Conservation (phyloP, 2,329 filamentous ascomycete species). For the Hypoxylon rubiginosum region DNA sequence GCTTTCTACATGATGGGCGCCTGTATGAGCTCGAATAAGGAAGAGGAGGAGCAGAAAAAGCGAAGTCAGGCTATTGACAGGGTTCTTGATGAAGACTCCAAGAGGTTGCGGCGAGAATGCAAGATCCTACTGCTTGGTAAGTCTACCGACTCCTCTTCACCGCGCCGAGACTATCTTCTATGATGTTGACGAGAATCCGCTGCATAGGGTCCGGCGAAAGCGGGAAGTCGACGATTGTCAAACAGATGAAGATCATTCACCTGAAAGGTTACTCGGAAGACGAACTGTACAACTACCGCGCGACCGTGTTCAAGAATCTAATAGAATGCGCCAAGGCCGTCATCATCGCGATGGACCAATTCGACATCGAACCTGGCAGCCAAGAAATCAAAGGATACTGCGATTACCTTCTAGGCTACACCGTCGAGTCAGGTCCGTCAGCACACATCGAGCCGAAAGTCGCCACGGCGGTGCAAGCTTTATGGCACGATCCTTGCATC, state of each 20-base stretch:
- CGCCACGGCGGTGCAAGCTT: constrained; percentile 82
- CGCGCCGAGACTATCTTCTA: neutral
- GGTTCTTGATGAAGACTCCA: constrained; percentile 93
- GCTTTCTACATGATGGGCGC: constrained; percentile 76
- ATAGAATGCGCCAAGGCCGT: constrained; percentile 96
- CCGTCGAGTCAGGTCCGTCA: constrained; percentile 90
- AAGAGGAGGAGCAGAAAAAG: constrained; percentile 94
- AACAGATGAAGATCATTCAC: constrained; percentile 99
- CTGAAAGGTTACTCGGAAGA: constrained; percentile 97
- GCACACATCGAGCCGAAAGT: constrained; percentile 85
- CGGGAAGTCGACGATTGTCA: constrained; percentile 98
- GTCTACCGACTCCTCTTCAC: constrained; percentile 12
- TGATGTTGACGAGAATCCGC: constrained; percentile 28
- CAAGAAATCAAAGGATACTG: constrained; percentile 80
- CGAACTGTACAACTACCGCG: constrained; percentile 91
- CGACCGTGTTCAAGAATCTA: constrained; percentile 98
- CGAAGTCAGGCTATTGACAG: constrained; percentile 96
- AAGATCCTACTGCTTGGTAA: constrained; percentile 96
- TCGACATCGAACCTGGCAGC: constrained; percentile 83
- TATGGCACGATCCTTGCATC: constrained; percentile 92
- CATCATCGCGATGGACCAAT: constrained; percentile 91
- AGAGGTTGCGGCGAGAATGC: constrained; percentile 94
- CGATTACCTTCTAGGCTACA: constrained; percentile 87
- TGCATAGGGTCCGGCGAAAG: constrained; percentile 88
- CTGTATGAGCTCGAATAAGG: constrained; percentile 90